Percentiles rank a stretch among this genome's conserved stretches.
These are phyloP conservation scores for Fusarium sp. DNA, from an alignment of 2,329 filamentous ascomycete species.

Conservation along the genomic window DNA sequence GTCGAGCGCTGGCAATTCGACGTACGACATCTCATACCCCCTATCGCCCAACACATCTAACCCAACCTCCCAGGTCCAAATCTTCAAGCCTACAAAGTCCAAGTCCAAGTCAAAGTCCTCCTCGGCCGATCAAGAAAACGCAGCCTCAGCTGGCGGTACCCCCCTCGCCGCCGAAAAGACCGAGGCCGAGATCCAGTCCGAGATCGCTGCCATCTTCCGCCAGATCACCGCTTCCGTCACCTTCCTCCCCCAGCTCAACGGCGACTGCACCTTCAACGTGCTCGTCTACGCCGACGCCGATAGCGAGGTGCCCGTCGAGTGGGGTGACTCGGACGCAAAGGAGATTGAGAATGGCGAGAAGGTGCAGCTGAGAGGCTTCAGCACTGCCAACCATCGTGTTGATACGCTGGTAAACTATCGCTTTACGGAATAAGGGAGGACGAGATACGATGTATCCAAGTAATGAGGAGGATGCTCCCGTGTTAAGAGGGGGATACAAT, in stretches of 20 bases:
- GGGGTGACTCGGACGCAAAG: conserved; percentile 98
- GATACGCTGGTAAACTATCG: conserved; percentile 96
- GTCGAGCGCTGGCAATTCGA: conserved; percentile 99
- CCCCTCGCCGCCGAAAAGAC: conserved; percentile 72
- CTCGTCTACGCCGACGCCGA: conserved; percentile 97
- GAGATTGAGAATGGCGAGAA: conserved; percentile 95
- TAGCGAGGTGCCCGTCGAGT: conserved; percentile 95
- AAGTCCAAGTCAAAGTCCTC: conserved; percentile 53
- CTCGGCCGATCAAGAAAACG: conserved; percentile 76
- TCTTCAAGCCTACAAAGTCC: conserved; percentile 42
- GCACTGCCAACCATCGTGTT: conserved; percentile 90
- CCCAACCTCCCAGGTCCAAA: conserved; percentile 26
- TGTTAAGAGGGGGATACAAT: neutral
- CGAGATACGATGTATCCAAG: neutral
- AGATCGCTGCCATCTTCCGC: conserved; percentile 95
- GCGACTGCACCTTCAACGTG: conserved; percentile 98
- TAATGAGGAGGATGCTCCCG: neutral
- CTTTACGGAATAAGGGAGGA: conserved; percentile 46
- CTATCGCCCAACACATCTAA: conserved; percentile 1
- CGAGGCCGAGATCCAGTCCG: conserved; percentile 90
- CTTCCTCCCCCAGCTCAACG: conserved; percentile 86
- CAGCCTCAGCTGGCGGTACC: conserved; percentile 50
- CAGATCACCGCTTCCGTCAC: conserved; percentile 98
- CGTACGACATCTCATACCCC: conserved; percentile 57
- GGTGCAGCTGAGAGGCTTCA: conserved; percentile 94